Evolutionary conservation across 345 rosid genomes (phyloP), one percentile per base, ranked within the genome.

Genomic region (Melaleuca alternifolia): DNA sequence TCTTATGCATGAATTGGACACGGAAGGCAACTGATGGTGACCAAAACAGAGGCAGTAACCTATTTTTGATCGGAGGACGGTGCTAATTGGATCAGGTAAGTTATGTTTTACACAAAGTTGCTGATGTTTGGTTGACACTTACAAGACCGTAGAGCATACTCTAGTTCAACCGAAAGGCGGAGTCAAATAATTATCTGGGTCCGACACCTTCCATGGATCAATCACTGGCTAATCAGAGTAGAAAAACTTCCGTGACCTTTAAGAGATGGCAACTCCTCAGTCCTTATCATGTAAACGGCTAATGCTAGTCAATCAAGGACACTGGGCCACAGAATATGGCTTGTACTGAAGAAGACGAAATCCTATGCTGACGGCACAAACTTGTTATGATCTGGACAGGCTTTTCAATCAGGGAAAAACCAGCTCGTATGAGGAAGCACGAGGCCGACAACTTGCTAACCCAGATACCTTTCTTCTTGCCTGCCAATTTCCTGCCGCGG

Each of bases 311-410:
- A n/a, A n/a, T n/a, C n/a, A n/a, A n/a, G n/a, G n/a, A n/a, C n/a
- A n/a, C n/a, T n/a, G n/a, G n/a, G n/a, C n/a, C n/a, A n/a, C n/a
- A n/a, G n/a, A n/a, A n/a, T n/a, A n/a, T n/a, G n/a, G n/a, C 76
- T 62, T 62, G 76, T 30, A 15, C 46, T 8, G 44, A 65, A 14
- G 23, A 65, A 65, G 77, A 33, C 4, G 44, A 65, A 65, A 30
- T 30, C 23, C 77, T 20, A 0, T 16, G 77, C 44, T 0, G 3
- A n/a, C 8, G 0, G 46, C 77, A 2, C 77, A 5, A 0, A 0
- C 77, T 33, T 8, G 10, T 15, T 62, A 65, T 23, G 1, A 30
- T 0, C 77, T 65, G 44, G 77, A 65, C 11, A 7, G 6, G 77
- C 46, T 65, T 8, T 62, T 62, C 1, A 14, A 30, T 30, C 76